Base-by-base conservation (phyloP, 495 filamentous ascomycete species). In the Clavariopsis aquatica region DNA sequence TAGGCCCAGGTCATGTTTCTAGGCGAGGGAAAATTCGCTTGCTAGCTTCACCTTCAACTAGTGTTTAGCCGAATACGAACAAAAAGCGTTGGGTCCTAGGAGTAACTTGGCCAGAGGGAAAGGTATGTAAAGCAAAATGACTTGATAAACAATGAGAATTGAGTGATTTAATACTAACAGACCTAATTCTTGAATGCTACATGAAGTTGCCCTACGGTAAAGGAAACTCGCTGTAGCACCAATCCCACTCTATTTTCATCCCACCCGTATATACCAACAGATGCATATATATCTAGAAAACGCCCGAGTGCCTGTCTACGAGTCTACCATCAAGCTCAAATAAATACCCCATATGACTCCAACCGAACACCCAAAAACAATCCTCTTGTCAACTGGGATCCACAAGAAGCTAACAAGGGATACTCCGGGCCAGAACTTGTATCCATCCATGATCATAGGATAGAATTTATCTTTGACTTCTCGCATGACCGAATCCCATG, bases 311-410 rank as follows among this genome's bases (percentile, higher is more conserved):
- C 38, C 38, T 17, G 3, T 43, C 13, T 43, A 43, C 15, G 38
- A 9, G 15, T 54, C 64, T 1, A 62, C 65, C 55, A 67, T 12
- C 53, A 73, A 57, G 43, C 91, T 93, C 74, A 97, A 78, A 78
- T 92, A 97, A 52, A 96, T 75, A 0, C 90, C 89, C 94, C 94
- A 98, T 23, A 80, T 85, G 47, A 98, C 71, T 1, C 93, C 92
- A 27, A 92, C 89, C 55, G 90, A 74, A 72, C 87, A 87, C 0
- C 88, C 92, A 74, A 93, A 84, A 27, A 97, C 78, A 49, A 89
- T 86, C 64, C 93, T 79, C 34, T 81, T 80, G 69, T 94, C 84
- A 15, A 94, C 84, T 5, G 87, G 91, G 23, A 98, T 79, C 49
- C 95, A 81, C 0, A 87, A 84, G 74, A 90, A 97, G 74, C 92